Base-by-base conservation (phyloP, 352 stramenopile species). In the Pythium rhizo-oryzae region DNA sequence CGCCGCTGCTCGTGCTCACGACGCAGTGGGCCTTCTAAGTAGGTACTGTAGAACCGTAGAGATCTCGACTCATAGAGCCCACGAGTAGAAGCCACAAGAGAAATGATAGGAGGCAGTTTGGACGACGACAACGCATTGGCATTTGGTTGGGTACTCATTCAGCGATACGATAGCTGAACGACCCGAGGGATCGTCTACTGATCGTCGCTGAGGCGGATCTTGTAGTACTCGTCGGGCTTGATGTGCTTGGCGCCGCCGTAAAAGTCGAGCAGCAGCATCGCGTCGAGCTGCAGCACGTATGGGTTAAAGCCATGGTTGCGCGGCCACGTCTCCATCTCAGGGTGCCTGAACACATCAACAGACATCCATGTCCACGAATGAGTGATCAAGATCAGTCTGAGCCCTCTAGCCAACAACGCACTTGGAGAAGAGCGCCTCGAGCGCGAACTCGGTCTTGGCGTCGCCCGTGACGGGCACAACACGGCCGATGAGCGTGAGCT, bases 1-100 rank as follows among this genome's bases (percentile, higher is more conserved):
- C 78, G 24, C 89, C 89, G n/a, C 70, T 97, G 52, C 53, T 89
- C 25, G 75, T 90, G 51, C 77, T 97, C 16, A 78, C 85, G 18
- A 88, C 86, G 19, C 89, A 97, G 72, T 97, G 89, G 89, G 89
- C 87, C 23, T 96, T 84, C 72, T 95, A 35, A 69, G 54, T 52
- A 30, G 44, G 23, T 39, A 62, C 12, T 53, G 16, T 39, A 62
- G 43, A 16, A 46, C 43, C 25, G 8, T 30, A 54, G 43, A 24
- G n/a, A 28, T 9, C 15, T 25, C 51, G n/a, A 43, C 43, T 8
- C 8, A 12, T 43, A 43, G 8, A 43, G 2, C 4, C 2, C 11
- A 43, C 1, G 9, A 43, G 37, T 43, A 43, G 37, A 43, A 3
- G 37, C 37, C 37, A 18, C 15, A 9, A 21, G 15, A 21, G 41